Percentiles rank a stretch among this genome's conserved stretches.
Conservation (phyloP, 345 rosid genomes). For the Capsella bursapastoris region DNA sequence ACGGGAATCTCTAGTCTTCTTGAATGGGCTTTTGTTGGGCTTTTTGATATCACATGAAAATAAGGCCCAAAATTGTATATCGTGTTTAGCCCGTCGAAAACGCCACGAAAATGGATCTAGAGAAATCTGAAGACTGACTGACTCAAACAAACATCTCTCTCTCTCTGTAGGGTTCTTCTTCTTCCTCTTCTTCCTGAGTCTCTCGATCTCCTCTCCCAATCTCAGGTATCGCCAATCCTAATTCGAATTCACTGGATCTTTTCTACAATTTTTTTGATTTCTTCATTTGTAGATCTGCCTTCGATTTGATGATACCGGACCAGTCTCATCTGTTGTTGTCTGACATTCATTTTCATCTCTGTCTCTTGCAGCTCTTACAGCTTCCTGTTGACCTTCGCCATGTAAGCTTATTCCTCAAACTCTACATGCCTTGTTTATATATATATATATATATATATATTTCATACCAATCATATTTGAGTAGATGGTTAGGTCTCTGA, state of each 20-base stretch:
- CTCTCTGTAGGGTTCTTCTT: slow-evolving; percentile 39
- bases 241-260: background rate
- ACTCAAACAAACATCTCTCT: slow-evolving; percentile 9
- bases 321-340: slow-evolving; percentile 7
- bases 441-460: background rate
- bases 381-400: slow-evolving; percentile 41
- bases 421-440: background rate
- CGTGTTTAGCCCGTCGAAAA: background rate
- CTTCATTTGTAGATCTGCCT: background rate
- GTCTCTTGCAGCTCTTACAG: slow-evolving; percentile 24
- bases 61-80: slow-evolving; percentile 6
- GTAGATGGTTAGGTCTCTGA: slow-evolving; percentile 20
- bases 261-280: background rate
- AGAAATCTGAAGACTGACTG: slow-evolving; percentile 16
- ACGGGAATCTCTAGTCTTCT: background rate
- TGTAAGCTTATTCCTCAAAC: slow-evolving; percentile 33
- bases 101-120: slow-evolving; percentile 36
- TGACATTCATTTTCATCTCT: slow-evolving; percentile 6
- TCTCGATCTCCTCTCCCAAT: slow-evolving; percentile 39
- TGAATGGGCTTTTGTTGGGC: slow-evolving; percentile 22
- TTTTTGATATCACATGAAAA: background rate
- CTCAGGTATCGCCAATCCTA: slow-evolving; percentile 24
- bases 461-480: background rate
- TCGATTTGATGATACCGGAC: background rate
- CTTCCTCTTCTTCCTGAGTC: too few relatives aligned